Conservation (phyloP, 805 yeast species). For the Yamadazyma nakazawae region DNA sequence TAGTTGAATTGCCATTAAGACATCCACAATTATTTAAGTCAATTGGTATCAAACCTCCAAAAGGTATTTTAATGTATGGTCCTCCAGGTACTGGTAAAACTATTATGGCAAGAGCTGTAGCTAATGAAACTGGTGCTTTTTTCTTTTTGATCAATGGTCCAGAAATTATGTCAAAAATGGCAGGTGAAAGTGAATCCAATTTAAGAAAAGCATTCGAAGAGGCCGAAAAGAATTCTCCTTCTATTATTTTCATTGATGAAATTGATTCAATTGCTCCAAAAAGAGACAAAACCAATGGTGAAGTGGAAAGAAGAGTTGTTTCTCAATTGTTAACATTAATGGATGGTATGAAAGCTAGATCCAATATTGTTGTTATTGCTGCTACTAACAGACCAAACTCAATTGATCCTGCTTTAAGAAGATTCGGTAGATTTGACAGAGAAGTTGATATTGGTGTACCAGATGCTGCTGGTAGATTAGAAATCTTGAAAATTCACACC, state of each 20-base stretch:
- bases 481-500: conserved; percentile 94
- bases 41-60: conserved; percentile 98
- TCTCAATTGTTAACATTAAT: conserved; percentile 94
- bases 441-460: conserved; percentile 91
- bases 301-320: conserved; percentile 98
- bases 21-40: conserved; percentile 98
- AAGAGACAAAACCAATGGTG: conserved; percentile 99
- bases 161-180: conserved; percentile 99
- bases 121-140: conserved; percentile 98
- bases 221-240: conserved; percentile 98
- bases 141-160: conserved; percentile 98
- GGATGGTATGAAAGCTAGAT: conserved; percentile 99
- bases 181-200: conserved; percentile 98
- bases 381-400: conserved; percentile 91
- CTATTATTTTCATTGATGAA: conserved; percentile 97
- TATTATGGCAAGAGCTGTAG: conserved; percentile 99
- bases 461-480: conserved; percentile 97
- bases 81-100: conserved; percentile 99
- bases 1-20: conserved; percentile 96
- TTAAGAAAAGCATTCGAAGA: conserved; percentile 98
- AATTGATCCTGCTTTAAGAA: conserved; percentile 80
- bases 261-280: conserved; percentile 99
- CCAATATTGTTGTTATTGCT: conserved; percentile 96
- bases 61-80: conserved; percentile 96
- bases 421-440: conserved; percentile 83